Percentiles rank a stretch among this genome's conserved stretches.
These are phyloP conservation scores for Mucor ambiguus DNA, from an alignment of 371 early-diverging fungal species.

Conservation along the genomic window DNA sequence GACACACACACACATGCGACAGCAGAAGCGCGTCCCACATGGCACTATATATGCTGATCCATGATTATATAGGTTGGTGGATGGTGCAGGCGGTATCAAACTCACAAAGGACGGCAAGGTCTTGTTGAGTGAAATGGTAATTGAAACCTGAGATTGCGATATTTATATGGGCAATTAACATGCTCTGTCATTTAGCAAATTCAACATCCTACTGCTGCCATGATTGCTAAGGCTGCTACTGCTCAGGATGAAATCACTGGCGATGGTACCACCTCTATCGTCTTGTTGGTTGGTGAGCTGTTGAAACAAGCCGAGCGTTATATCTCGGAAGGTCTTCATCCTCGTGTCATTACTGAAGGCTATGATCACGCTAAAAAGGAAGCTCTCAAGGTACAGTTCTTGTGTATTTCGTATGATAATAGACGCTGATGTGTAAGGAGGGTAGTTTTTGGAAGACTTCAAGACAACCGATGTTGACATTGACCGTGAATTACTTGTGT, in stretches of 20 bases:
- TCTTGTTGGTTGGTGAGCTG: slow-evolving; percentile 95
- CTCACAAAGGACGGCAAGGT: slow-evolving; percentile 98
- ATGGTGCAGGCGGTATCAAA: slow-evolving; percentile 95
- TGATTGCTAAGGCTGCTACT: slow-evolving; percentile 99
- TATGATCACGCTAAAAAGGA: slow-evolving; percentile 97
- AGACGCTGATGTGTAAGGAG: not conserved
- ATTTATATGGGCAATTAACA: slow-evolving; percentile 8
- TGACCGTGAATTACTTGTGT: slow-evolving; percentile 91
- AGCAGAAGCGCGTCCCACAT: slow-evolving; percentile 7
- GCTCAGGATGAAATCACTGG: slow-evolving; percentile 99
- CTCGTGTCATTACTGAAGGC: slow-evolving; percentile 95
- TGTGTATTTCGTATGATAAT: not conserved
- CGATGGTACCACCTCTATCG: slow-evolving; percentile 99
- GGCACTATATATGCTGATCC: slow-evolving; percentile 12
- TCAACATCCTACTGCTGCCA: slow-evolving; percentile 99
- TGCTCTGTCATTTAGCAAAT: slow-evolving; percentile 80
- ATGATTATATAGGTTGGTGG: slow-evolving; percentile 77
- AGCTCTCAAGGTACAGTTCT: slow-evolving; percentile 71
- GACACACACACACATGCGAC: not conserved
- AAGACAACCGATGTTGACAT: slow-evolving; percentile 67
- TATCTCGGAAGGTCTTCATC: slow-evolving; percentile 97
- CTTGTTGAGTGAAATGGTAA: slow-evolving; percentile 95
- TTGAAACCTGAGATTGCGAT: not conserved
- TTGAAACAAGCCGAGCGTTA: slow-evolving; percentile 96
- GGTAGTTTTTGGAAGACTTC: slow-evolving; percentile 89